A percentile compares a stretch with the other conserved stretches of the same genome.
Evolutionary conservation across 495 filamentous ascomycete genomes (phyloP).

Genomic region (Penicillium atrosanguineum): DNA sequence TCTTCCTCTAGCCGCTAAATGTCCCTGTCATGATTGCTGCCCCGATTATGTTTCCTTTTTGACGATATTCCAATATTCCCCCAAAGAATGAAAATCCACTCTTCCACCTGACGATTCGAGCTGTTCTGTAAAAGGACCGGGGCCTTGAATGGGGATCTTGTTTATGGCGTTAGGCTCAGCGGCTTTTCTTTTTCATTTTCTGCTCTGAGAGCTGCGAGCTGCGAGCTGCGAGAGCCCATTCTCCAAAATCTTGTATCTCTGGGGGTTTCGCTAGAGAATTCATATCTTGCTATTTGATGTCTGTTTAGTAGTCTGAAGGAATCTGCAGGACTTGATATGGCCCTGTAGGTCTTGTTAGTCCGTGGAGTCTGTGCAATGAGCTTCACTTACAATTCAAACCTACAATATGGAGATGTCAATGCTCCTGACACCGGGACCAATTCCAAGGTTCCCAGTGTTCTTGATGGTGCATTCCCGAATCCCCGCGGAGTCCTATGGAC

Average conservation of each 20-base stretch:
- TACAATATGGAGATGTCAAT: too few species aligned
- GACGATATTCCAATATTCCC: not conserved
- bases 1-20: not conserved
- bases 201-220: not conserved
- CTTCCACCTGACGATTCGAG: not conserved
- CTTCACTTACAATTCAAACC: too few species aligned
- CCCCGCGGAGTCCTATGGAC: too few species aligned
- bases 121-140: not conserved
- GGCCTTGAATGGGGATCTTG: not conserved
- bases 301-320: too few species aligned
- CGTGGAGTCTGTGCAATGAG: too few species aligned
- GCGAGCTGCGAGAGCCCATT: not conserved
- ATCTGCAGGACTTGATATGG: too few species aligned
- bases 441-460: too few species aligned
- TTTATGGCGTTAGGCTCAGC: not conserved
- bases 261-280: not conserved
- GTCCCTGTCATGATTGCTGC: not conserved
- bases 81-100: constrained; percentile 5
- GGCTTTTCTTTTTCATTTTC: not conserved
- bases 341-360: not conserved
- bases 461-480: too few species aligned
- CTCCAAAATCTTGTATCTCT: not conserved
- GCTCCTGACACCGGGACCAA: too few species aligned
- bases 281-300: not conserved
- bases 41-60: not conserved